A percentile compares a stretch with the other conserved stretches of the same genome.
phyloP scores from a whole-genome alignment of 306 rosid genomes.

The Cicer cuneatum region DNA sequence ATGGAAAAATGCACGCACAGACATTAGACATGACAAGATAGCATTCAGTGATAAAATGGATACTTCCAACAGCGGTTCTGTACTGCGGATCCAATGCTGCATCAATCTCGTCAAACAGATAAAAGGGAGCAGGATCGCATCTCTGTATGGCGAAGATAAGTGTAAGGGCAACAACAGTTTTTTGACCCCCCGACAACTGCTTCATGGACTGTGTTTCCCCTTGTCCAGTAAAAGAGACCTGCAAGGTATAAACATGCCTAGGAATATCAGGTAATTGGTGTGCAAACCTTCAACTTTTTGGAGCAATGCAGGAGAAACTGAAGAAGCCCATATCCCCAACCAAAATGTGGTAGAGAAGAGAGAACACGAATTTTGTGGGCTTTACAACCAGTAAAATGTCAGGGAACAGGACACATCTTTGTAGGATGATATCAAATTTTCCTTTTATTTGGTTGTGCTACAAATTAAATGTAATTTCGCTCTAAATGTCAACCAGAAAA shows the following conservation, averaged over 20 bases:
- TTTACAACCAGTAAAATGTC: conserved; percentile 33
- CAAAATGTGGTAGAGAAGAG: conserved; percentile 12
- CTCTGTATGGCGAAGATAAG: conserved; percentile 98
- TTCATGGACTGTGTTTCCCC: conserved; percentile 99
- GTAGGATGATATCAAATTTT: conserved; percentile 12
- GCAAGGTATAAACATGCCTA: conserved; percentile 42
- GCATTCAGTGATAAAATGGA: conserved; percentile 54
- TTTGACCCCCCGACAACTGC: conserved; percentile 98
- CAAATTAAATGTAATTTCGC: conserved; percentile 30
- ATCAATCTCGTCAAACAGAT: conserved; percentile 96
- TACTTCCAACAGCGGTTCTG: conserved; percentile 98
- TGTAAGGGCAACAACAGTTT: conserved; percentile 97
- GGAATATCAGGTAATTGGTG: conserved; percentile 34
- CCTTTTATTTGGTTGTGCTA: conserved; percentile 3
- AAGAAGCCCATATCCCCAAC: conserved; percentile 27
- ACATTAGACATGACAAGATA: conserved; percentile 26
- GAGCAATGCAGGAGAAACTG: conserved; percentile 29
- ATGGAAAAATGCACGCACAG: conserved; percentile 28
- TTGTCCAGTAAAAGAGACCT: conserved; percentile 99
- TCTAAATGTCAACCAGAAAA: conserved; percentile 23
- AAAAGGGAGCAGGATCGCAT: conserved; percentile 99
- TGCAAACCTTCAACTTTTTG: conserved; percentile 3
- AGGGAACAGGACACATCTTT: conserved; percentile 3
- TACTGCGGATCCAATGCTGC: conserved; percentile 99
- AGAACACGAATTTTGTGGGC: conserved; percentile 1